Base-by-base conservation (phyloP, 805 yeast species). In the Myxozyma vanderwaltii region DNA sequence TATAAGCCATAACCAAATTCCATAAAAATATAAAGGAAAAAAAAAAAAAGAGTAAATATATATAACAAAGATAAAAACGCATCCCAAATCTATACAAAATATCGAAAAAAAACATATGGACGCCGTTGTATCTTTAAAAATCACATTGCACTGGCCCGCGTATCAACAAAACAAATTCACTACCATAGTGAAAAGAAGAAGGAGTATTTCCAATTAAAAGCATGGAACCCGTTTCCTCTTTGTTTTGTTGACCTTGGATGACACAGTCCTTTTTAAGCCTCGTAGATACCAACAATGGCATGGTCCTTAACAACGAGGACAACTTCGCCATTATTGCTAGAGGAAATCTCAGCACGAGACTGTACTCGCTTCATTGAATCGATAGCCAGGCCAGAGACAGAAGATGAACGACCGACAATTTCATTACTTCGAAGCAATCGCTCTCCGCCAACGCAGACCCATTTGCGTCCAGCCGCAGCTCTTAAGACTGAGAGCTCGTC, bases 381-480 rank as follows among this genome's bases (percentile, higher is more conserved):
- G 24, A 61, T 17, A 4, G 45, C 15, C 31, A 56, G 24, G 17
- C 56, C 62, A 47, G 49, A 23, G 13, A 24, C 44, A 17, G 51
- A 17, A 15, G 54, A 40, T 13, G 45, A 45, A 13, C 50, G 35
- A 23, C 35, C 51, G 48, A 36, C 64, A 21, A 59, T 24, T 17
- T 62, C 65, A 19, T 23, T 33, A 4, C 46, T 55, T 12, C 58
- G 49, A 35, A 55, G 29, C 12, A 62, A 51, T 23, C 46, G 33
- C 33, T 31, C 21, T 21, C 54, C 48, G 35, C 59, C 65, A 29
- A 62, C 35, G 59, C 61, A 60, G 27, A 62, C 63, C 65, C 65
- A 62, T 15, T n/a, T 43, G 26, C 56, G 54, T 29, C 65, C 65
- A 17, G 65, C 65, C 17, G 63, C 65, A 1, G 65, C 65, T 31